phyloP scores from a whole-genome alignment of 2,329 filamentous ascomycete genomes.

The Rasamsonia emersonii region DNA sequence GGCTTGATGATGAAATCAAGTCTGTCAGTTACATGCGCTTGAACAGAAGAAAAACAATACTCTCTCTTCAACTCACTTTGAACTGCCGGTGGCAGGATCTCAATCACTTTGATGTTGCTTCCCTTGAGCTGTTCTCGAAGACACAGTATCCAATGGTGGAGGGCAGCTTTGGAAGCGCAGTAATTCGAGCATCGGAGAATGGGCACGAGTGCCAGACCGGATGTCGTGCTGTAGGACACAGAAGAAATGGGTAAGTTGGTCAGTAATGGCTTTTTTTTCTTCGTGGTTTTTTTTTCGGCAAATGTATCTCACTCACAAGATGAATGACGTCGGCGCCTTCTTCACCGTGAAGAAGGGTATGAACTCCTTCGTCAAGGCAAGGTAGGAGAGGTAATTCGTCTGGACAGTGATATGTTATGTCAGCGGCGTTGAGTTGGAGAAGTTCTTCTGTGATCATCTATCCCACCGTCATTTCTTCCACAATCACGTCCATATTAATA shows the following conservation, averaged over 20 bases:
- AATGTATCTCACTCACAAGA: constrained; percentile 3
- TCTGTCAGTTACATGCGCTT: too few relatives aligned
- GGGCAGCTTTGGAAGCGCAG: constrained; percentile 47
- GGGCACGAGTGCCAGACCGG: constrained; percentile 3
- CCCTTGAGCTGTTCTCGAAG: constrained; percentile 43
- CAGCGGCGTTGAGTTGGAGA: background rate
- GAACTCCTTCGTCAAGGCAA: constrained; percentile 43
- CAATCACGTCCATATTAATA: constrained; percentile 36
- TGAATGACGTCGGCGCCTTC: constrained; percentile 24
- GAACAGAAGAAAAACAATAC: too few relatives aligned
- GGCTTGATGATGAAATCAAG: too few relatives aligned
- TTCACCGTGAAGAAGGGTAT: constrained; percentile 41
- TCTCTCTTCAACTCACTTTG: constrained; percentile 31
- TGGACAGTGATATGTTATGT: background rate
- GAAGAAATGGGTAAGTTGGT: background rate
- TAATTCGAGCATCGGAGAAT: constrained; percentile 23
- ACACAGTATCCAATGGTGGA: constrained; percentile 46
- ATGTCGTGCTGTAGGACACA: background rate
- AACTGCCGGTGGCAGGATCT: constrained; percentile 47
- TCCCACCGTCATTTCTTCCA: constrained; percentile 39
- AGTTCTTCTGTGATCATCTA: background rate
- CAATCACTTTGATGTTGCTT: constrained; percentile 44
- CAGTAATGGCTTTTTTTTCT: background rate
- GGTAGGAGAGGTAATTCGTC: constrained; percentile 34
- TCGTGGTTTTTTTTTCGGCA: too few relatives aligned